phyloP scores from a whole-genome alignment of 2,329 filamentous ascomycete genomes.

The Thelonectria olida region DNA sequence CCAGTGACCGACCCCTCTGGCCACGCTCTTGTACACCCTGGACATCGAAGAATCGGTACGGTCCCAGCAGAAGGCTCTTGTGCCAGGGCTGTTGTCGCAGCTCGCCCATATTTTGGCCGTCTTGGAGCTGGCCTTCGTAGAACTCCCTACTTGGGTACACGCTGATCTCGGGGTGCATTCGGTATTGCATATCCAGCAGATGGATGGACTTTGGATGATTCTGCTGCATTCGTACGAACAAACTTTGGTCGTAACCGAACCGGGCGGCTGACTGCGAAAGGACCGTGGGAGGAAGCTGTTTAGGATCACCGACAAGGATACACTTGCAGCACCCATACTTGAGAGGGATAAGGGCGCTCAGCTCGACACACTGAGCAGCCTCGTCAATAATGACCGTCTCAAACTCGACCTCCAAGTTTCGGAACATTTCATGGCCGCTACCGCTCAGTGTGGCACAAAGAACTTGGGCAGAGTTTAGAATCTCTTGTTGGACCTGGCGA shows the following conservation, averaged over 20 bases:
- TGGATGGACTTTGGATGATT: conserved; percentile 91
- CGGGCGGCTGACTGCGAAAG: conserved; percentile 91
- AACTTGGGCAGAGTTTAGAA: conserved; percentile 90
- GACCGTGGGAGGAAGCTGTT: conserved; percentile 95
- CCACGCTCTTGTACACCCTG: conserved; percentile 85
- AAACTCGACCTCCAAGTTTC: conserved; percentile 92
- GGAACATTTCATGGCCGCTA: conserved; percentile 97
- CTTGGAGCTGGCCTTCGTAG: conserved; percentile 87
- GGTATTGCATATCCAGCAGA: conserved; percentile 96
- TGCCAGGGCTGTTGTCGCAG: conserved; percentile 89
- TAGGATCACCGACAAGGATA: conserved; percentile 96
- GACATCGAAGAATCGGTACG: conserved; percentile 98
- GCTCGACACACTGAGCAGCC: conserved; percentile 96
- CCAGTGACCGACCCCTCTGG: conserved; percentile 85
- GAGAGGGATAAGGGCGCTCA: conserved; percentile 93
- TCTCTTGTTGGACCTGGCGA: conserved; percentile 86
- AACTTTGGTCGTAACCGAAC: conserved; percentile 95
- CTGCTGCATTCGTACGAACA: conserved; percentile 98
- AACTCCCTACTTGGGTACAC: conserved; percentile 89
- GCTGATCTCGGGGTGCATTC: conserved; percentile 98
- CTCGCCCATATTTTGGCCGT: conserved; percentile 83
- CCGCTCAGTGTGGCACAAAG: conserved; percentile 95
- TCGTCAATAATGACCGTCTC: conserved; percentile 99
- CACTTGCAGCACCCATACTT: conserved; percentile 98
- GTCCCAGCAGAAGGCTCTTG: conserved; percentile 79